Conservation (phyloP, 805 yeast species). For the Barnettozyma botsteinii region DNA sequence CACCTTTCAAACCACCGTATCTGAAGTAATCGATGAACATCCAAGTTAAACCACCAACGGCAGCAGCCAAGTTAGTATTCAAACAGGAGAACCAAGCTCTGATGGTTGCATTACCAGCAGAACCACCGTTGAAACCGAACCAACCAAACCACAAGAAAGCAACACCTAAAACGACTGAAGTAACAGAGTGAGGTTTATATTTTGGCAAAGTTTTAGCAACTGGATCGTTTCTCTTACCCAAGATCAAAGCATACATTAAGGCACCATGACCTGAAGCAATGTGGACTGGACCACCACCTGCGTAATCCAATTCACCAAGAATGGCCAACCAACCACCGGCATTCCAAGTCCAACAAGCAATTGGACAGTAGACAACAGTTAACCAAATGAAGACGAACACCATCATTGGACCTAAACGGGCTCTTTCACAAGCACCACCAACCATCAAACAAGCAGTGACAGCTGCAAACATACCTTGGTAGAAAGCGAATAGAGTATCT, state of each 20-base stretch:
- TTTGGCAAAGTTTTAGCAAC: conserved; percentile 70
- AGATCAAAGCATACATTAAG: conserved; percentile 81
- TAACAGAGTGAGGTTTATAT: conserved; percentile 90
- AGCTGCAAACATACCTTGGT: conserved; percentile 96
- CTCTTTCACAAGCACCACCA: conserved; percentile 98
- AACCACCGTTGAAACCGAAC: conserved; percentile 99
- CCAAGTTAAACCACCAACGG: conserved; percentile 91
- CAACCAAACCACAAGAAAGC: conserved; percentile 97
- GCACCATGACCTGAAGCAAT: conserved; percentile 94
- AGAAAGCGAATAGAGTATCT: conserved; percentile 81
- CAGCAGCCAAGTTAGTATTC: conserved; percentile 92
- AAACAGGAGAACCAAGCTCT: conserved; percentile 93
- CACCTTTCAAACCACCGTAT: conserved; percentile 41
- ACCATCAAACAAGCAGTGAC: conserved; percentile 90
- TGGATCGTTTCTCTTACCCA: conserved; percentile 91
- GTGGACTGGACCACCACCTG: conserved; percentile 99
- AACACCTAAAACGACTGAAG: conserved; percentile 87
- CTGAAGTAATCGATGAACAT: conserved; percentile 79
- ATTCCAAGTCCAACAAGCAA: conserved; percentile 98
- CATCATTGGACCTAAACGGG: conserved; percentile 95
- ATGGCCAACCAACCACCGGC: conserved; percentile 81
- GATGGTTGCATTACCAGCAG: conserved; percentile 88
- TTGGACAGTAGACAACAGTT: conserved; percentile 92
- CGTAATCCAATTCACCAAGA: conserved; percentile 89
- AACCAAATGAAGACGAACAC: conserved; percentile 89